Base-by-base conservation (phyloP, 495 filamentous ascomycete genomes). In the Aspergillus bridgeri region DNA sequence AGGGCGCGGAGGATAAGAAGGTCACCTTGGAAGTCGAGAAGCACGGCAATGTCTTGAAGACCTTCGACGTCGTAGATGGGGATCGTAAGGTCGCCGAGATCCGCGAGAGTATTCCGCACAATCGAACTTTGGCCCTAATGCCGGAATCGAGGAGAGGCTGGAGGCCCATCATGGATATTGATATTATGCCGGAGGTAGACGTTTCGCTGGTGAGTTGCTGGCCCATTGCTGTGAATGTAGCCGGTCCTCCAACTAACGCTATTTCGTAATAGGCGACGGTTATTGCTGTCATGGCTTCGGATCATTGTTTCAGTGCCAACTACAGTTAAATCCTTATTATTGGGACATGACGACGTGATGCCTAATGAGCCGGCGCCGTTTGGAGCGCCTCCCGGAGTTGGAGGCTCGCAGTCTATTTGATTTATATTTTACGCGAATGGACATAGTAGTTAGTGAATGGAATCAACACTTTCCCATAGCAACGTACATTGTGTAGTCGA, bases 61-160 rank as follows among this genome's bases (percentile, higher is more conserved):
- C 54, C 13, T 66, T 64, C 45, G 64, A 66, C 57, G 24, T 66
- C 13, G 58, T 64, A 7, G 64, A 66, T 58, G 64, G 64, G 1
- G 64, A 66, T 55, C 23, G 64, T 44, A 64, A 59, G 58, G 45
- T 66, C 18, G 61, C 61, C 5, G 58, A 64, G 29, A 53, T 66
- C n/a, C 24, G 53, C 3, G 61, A 66, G 49, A 66, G 64, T 23
- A 61, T 66, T 42, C 48, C 25, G 5, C 64, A 64, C 50, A 66
- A 64, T 53, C 52, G 64, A 27, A 53, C 48, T 23, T 21, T 64
- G 58, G 61, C 61, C 13, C 57, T 66, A 56, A 24, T 53, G 47
- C 18, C 46, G 15, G 38, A 52, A 42, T 56, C 58, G 11, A 53
- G 53, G 33, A 44, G 45, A n/a, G 53, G 52, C 2, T 54, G 49